A percentile compares a stretch with the other conserved stretches of the same genome.
Conservation (phyloP, 2,329 filamentous ascomycete genomes). For the Allantophomopsis lycopodina region DNA sequence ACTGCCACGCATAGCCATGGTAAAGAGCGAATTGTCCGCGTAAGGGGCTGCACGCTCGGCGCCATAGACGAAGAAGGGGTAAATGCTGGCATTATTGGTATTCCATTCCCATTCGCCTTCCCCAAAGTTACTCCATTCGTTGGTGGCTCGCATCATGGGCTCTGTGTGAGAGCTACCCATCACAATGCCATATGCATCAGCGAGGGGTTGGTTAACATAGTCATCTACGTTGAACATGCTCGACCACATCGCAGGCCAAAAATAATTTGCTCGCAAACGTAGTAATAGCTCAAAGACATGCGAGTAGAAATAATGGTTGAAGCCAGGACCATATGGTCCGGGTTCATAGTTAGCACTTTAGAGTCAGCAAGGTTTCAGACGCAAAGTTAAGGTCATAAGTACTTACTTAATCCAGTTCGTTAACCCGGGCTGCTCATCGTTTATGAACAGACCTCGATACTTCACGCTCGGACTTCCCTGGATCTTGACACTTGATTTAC, state of each 20-base stretch:
- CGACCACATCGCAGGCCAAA: conserved; percentile 63
- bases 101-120: conserved; percentile 56
- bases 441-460: conserved; percentile 45
- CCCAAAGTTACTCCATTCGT: conserved; percentile 35
- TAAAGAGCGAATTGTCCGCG: conserved; percentile 49
- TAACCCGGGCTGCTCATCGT: conserved; percentile 44
- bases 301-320: conserved; percentile 50
- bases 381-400: not conserved
- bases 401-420: conserved; percentile 44
- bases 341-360: conserved; percentile 28
- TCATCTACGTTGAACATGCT: conserved; percentile 64
- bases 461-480: conserved; percentile 38
- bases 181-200: conserved; percentile 62
- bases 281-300: conserved; percentile 60
- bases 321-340: conserved; percentile 26
- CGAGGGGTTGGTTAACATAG: conserved; percentile 49
- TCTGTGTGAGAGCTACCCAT: conserved; percentile 63
- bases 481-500: conserved; percentile 22
- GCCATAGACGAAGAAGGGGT: conserved; percentile 55
- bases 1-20: conserved; percentile 56
- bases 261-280: conserved; percentile 56
- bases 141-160: conserved; percentile 50
- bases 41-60: conserved; percentile 51
- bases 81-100: conserved; percentile 54
- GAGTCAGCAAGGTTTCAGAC: not conserved